Base-by-base conservation (phyloP, 805 yeast genomes). In the Candida pini region DNA sequence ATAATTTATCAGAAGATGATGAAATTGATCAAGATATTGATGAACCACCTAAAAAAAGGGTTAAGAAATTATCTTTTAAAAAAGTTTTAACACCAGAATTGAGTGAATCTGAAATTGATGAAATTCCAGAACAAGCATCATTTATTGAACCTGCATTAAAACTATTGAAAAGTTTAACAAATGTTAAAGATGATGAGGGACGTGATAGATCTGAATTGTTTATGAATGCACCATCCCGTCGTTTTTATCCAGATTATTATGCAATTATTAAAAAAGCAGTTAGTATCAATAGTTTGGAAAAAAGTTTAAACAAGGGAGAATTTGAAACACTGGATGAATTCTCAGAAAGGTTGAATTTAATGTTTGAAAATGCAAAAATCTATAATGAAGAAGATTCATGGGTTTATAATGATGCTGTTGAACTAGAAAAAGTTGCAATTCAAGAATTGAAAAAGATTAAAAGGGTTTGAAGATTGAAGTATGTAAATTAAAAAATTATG, bases 181-280 rank as follows among this genome's bases (percentile, higher is more conserved):
- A 57, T 27, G 54, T 68, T 35, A 59, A 43, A 32, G 78, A 72
- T 44, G 73, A 61, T 40, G 64, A 61, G 14, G 78, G 68, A 22
- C 69, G 75, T 20, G 49, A 57, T 6, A 47, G 69, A 9, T 63
- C 72, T 20, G 81, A 71, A 26, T 61, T 80, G 32, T 89, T 89
- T 62, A 53, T 76, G 48, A 74, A 56, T 20, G 85, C 87, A 2
- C 97, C 97, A 3, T 71, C 89, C 0, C 71, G 73, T 43, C 73
- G 73, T 54, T 54, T 76, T 35, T 90, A 87, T 56, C 92, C 96
- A 0, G 97, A 90, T 58, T 90, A 90, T 56, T 90, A 81, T 47
- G 63, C 68, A 47, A 53, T 81, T 21, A 80, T 83, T 48, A 59
- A 63, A 43, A 58, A 61, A 35, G 88, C 89, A 3, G 72, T 79